Evolutionary conservation across 805 yeast species (phyloP).

Genomic region (Saturnispora serradocipensis): DNA sequence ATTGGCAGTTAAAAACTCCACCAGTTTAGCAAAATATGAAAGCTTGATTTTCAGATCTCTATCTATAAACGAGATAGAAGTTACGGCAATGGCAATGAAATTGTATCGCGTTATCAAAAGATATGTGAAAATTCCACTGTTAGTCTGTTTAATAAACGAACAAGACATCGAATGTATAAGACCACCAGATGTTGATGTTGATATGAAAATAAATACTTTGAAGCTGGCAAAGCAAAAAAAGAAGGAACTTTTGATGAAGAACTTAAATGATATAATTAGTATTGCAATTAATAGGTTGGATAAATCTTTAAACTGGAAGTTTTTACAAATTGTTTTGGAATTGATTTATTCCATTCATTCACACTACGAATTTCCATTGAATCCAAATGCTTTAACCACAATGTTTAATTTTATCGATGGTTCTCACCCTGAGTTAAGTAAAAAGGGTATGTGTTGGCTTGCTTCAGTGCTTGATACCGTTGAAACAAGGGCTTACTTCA

Average conservation of each 20-base stretch:
- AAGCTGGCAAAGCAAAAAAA: constrained; percentile 55
- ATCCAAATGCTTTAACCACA: constrained; percentile 32
- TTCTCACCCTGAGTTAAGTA: constrained; percentile 62
- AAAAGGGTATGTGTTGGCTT: constrained; percentile 51
- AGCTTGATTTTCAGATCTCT: constrained; percentile 46
- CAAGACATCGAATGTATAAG: constrained; percentile 36
- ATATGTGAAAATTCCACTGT: constrained; percentile 38
- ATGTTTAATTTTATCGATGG: constrained; percentile 41
- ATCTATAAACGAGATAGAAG: constrained; percentile 44
- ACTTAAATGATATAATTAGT: constrained; percentile 36
- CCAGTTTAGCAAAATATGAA: constrained; percentile 39
- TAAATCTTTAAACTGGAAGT: constrained; percentile 44
- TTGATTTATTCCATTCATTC: constrained; percentile 45
- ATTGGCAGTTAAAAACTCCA: constrained; percentile 49
- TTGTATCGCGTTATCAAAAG: constrained; percentile 36
- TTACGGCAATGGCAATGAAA: constrained; percentile 44
- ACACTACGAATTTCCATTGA: constrained; percentile 39
- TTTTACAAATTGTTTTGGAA: constrained; percentile 38
- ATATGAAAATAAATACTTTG: constrained; percentile 46
- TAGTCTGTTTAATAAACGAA: constrained; percentile 44
- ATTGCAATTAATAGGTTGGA: constrained; percentile 23
- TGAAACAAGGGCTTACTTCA: constrained; percentile 18
- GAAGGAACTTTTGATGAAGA: constrained; percentile 33
- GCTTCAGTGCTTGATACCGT: constrained; percentile 35
- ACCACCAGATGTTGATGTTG: constrained; percentile 51